Percentiles rank a stretch among this genome's conserved stretches.
Conservation (phyloP, 2,329 filamentous ascomycete genomes). For the Cordyceps sp. region DNA sequence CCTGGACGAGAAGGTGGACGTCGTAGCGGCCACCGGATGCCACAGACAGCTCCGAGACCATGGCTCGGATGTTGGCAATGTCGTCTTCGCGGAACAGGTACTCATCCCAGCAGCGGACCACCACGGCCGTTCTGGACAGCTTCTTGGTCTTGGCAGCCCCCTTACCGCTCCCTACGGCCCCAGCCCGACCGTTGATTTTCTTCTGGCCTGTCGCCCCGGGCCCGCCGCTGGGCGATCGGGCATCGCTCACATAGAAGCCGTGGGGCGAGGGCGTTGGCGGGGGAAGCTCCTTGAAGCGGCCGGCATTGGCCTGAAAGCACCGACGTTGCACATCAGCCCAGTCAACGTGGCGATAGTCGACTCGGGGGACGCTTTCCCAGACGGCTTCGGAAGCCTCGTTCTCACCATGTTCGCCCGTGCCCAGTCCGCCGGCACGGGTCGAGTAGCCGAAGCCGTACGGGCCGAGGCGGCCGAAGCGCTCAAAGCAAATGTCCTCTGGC, state of each 20-base stretch:
- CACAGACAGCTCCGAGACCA: slow-evolving; percentile 68
- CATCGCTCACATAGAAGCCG: slow-evolving; percentile 29
- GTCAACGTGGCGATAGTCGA: slow-evolving; percentile 61
- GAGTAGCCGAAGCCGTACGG: slow-evolving; percentile 87
- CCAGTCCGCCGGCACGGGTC: slow-evolving; percentile 58
- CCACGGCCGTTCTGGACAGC: slow-evolving; percentile 45
- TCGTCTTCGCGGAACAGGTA: slow-evolving; percentile 68
- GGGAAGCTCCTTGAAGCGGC: slow-evolving; percentile 43
- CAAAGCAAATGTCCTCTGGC: slow-evolving; percentile 79
- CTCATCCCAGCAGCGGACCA: slow-evolving; percentile 70
- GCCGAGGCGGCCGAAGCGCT: slow-evolving; percentile 73
- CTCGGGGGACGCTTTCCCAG: slow-evolving; percentile 53
- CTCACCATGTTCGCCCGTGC: slow-evolving; percentile 74
- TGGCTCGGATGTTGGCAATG: slow-evolving; percentile 63
- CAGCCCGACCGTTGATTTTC: slow-evolving; percentile 2
- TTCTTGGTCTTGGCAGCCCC: slow-evolving; percentile 5
- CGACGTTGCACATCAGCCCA: slow-evolving; percentile 67
- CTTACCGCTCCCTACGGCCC: slow-evolving; percentile 1
- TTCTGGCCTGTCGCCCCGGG: background rate
- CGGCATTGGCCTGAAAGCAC: slow-evolving; percentile 55
- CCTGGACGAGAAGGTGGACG: slow-evolving; percentile 70
- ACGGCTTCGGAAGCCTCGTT: slow-evolving; percentile 64
- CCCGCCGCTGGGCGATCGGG: background rate
- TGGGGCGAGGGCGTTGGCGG: slow-evolving; percentile 21
- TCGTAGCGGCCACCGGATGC: slow-evolving; percentile 77